Conservation (phyloP, 331 rosid genomes). For the Dryas integrifolia region DNA sequence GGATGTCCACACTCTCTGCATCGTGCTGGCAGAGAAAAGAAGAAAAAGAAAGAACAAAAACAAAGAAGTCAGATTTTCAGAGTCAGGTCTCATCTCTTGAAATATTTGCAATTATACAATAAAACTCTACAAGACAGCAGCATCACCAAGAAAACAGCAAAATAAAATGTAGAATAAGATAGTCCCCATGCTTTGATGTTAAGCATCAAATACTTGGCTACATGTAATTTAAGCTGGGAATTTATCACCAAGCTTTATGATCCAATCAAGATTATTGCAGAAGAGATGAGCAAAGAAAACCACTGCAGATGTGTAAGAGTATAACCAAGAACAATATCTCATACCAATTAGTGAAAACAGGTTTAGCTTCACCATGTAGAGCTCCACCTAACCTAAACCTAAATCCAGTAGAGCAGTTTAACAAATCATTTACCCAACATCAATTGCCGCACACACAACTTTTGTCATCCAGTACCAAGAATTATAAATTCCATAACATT, state of each 20-base stretch:
- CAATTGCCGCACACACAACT: background rate
- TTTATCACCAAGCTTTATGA: background rate
- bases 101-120: background rate
- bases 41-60: conserved; percentile 9
- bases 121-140: background rate
- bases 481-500: background rate
- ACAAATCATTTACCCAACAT: background rate
- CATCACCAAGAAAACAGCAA: conserved; percentile 4
- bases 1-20: conserved; percentile 56
- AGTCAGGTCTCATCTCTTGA: conserved; percentile 3
- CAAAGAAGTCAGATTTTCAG: background rate
- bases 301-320: background rate
- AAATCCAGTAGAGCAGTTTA: background rate
- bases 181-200: background rate
- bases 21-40: conserved; percentile 33
- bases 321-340: background rate
- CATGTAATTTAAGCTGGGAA: conserved; percentile 2
- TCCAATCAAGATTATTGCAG: background rate
- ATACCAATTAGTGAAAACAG: background rate
- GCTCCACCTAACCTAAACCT: background rate
- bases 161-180: background rate
- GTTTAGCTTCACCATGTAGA: background rate
- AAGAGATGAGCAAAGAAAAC: background rate
- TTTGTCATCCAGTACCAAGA: background rate
- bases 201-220: background rate